Percentiles rank a stretch among this genome's conserved stretches.
phyloP scores from a whole-genome alignment of 352 stramenopile species.

The Pilasporangium apinafurcum region DNA sequence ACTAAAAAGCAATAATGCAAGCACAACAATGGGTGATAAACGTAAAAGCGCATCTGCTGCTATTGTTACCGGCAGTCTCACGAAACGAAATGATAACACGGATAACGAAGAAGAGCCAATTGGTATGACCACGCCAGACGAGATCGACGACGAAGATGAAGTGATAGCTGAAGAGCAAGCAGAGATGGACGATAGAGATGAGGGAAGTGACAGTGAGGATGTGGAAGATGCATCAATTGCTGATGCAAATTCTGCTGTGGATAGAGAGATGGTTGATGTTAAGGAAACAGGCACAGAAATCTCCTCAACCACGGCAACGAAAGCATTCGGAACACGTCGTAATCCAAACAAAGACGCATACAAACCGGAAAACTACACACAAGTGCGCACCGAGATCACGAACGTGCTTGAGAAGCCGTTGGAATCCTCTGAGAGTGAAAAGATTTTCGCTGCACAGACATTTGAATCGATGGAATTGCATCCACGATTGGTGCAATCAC shows the following conservation, averaged over 20 bases:
- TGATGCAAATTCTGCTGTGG: neutral
- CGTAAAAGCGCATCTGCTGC: too few species aligned
- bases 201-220: slow-evolving; percentile 5
- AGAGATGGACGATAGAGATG: slow-evolving; percentile 4
- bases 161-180: slow-evolving; percentile 6
- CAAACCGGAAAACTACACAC: slow-evolving; percentile 48
- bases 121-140: too few species aligned
- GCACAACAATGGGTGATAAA: too few species aligned
- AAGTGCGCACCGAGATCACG: slow-evolving; percentile 39
- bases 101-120: too few species aligned
- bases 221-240: neutral
- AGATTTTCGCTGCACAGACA: slow-evolving; percentile 72
- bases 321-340: slow-evolving; percentile 61
- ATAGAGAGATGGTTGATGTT: neutral
- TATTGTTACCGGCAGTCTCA: too few species aligned
- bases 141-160: slow-evolving; percentile 11
- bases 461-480: slow-evolving; percentile 73
- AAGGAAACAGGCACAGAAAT: neutral
- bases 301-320: too few species aligned
- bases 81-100: too few species aligned
- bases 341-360: slow-evolving; percentile 83
- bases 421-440: slow-evolving; percentile 65
- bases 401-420: slow-evolving; percentile 64
- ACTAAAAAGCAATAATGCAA: too few species aligned
- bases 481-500: slow-evolving; percentile 54